Base-by-base conservation (phyloP, 805 yeast species). In the Kazachstania taianensis region DNA sequence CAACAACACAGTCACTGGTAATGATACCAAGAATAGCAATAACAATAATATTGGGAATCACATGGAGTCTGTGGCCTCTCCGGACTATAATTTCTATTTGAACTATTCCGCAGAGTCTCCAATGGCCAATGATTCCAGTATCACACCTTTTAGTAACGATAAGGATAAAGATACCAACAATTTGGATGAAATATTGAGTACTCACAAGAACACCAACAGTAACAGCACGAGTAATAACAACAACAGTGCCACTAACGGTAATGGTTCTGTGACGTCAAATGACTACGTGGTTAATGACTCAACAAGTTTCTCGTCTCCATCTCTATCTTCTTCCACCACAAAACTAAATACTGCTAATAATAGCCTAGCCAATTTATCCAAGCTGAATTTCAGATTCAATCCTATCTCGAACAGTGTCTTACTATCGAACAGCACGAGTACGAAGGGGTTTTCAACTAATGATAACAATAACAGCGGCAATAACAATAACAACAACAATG, bases 271-370 rank as follows among this genome's bases (percentile, higher is more conserved):
- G 25, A 22, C 25, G 12, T 12, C 25, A 22, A 22, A 22, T 12
- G 25, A 22, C 25, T 9, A 33, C 20, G 19, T 14, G 15, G 20
- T 17, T 1, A 7, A 8, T 17, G 25, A n/a, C n/a, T 26, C 18
- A 9, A 20, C 20, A 12, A 17, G 33, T 16, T 24, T 35, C 5
- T 26, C 19, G 10, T 20, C 40, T 6, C 30, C 37, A 5, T 39
- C 45, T 2, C 6, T 36, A 6, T 41, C 45, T 5, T 41, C 45
- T 2, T 39, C 45, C 3, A 37, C 42, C 8, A 41, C 45, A 15
- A 41, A 37, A 27, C 33, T 41, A 16, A 39, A 41, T 16, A 39
- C 45, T 7, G 42, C 44, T 8, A 41, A 41, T 19, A 41, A 33
- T 25, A 41, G 44, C 28, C 27, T 24, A 7, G 19, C 28, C 14